Conservation (phyloP, 805 yeast genomes). For the Nakazawaea sp. region DNA sequence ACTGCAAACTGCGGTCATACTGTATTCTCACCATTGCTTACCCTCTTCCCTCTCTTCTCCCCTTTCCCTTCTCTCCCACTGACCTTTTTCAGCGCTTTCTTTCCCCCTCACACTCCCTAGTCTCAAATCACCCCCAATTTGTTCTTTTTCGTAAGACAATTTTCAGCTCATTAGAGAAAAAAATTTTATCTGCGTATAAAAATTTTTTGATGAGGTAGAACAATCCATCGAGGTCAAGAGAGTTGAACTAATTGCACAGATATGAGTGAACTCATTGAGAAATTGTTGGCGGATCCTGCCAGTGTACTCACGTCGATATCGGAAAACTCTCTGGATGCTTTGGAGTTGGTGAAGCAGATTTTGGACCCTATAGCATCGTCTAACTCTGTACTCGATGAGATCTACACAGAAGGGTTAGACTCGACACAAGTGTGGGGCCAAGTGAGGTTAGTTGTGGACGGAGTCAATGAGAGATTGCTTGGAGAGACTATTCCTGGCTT, state of each 20-base stretch:
- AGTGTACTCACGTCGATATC: constrained; percentile 12
- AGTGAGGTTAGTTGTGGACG: constrained; percentile 76
- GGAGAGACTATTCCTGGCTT: constrained; percentile 48
- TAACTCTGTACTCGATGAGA: constrained; percentile 67
- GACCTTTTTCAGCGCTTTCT: not conserved
- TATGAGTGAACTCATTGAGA: constrained; percentile 11
- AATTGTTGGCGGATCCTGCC: constrained; percentile 15
- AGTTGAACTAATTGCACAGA: no score
- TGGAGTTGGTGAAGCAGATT: constrained; percentile 34
- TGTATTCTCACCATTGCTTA: not conserved
- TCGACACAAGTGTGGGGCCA: constrained; percentile 94
- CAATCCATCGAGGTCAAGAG: no score
- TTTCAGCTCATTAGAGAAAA: not conserved
- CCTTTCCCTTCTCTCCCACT: not conserved
- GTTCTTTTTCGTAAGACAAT: no score
- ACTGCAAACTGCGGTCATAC: no score
- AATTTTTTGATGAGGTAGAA: not conserved
- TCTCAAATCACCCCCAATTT: not conserved
- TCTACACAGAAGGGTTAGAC: constrained; percentile 80
- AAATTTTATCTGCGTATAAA: not conserved
- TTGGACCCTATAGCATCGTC: constrained; percentile 46
- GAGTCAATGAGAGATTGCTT: constrained; percentile 59
- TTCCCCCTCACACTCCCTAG: no score
- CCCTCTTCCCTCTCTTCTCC: not conserved
- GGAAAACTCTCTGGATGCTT: constrained; percentile 15